phyloP scores from a whole-genome alignment of 2,329 filamentous ascomycete genomes.

The Mycosphaerelloides madeirae region DNA sequence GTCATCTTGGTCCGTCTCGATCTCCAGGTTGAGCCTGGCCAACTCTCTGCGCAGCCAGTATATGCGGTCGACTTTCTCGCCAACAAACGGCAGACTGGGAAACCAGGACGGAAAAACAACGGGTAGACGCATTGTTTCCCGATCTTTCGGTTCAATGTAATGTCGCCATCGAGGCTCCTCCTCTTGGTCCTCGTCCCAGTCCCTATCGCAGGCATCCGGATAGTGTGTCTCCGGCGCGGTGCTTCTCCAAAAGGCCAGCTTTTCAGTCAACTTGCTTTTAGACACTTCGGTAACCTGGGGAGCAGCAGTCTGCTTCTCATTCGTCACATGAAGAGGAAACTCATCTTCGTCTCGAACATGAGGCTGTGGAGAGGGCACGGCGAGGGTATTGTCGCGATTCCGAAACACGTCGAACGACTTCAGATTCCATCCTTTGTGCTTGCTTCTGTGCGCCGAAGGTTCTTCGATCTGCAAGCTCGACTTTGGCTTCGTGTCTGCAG shows the following conservation, averaged over 20 bases:
- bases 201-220: conserved; percentile 57
- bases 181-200: conserved; percentile 58
- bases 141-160: conserved; percentile 74
- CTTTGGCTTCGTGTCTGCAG: conserved; percentile 21
- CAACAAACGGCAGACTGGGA: conserved; percentile 70
- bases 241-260: conserved; percentile 30
- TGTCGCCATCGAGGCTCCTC: conserved; percentile 71
- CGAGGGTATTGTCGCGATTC: conserved; percentile 28
- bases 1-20: conserved; percentile 81
- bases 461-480: conserved; percentile 28
- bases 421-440: conserved; percentile 4
- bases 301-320: conserved; percentile 7
- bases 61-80: conserved; percentile 91
- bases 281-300: conserved; percentile 3
- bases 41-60: conserved; percentile 84
- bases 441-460: conserved; percentile 17
- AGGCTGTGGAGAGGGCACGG: conserved; percentile 44
- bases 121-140: conserved; percentile 77
- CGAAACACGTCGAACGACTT: conserved; percentile 31
- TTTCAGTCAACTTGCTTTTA: conserved; percentile 28
- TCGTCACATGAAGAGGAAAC: conserved; percentile 20
- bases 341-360: conserved; percentile 33
- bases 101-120: conserved; percentile 62
- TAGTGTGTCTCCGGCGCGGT: conserved; percentile 44
- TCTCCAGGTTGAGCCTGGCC: conserved; percentile 82